Evolutionary conservation across 306 rosid genomes (phyloP).

Genomic region (Cotoneaster glaucophyllus): DNA sequence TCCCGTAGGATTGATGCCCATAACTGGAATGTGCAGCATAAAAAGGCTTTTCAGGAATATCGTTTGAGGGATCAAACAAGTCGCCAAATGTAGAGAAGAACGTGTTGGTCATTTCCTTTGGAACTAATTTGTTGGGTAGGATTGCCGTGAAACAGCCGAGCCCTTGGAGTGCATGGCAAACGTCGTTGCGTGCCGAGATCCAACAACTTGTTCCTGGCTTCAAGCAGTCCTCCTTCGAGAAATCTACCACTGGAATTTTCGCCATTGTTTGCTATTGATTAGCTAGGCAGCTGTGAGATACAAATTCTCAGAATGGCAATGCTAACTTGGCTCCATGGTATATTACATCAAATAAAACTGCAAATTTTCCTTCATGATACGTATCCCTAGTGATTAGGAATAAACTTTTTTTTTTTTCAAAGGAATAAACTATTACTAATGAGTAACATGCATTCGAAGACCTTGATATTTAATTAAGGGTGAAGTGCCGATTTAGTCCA

Average conservation of each 20-base stretch:
- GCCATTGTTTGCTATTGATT: background rate
- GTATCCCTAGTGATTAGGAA: too few species aligned
- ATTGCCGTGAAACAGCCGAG: slow-evolving; percentile 14
- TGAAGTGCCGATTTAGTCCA: too few species aligned
- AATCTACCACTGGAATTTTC: slow-evolving; percentile 1
- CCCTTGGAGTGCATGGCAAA: slow-evolving; percentile 12
- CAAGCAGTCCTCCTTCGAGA: background rate
- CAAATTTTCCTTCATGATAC: too few species aligned
- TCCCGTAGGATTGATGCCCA: slow-evolving; percentile 10
- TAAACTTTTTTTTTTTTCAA: too few species aligned
- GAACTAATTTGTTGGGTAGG: background rate
- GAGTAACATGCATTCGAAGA: too few species aligned
- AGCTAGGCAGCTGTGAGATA: too few species aligned
- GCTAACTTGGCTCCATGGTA: too few species aligned
- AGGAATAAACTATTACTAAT: too few species aligned
- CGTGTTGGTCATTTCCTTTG: background rate
- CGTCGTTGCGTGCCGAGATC: background rate
- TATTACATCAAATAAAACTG: too few species aligned
- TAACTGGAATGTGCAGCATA: background rate
- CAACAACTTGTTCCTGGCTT: background rate
- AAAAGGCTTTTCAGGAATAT: slow-evolving; percentile 19
- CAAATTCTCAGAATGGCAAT: too few species aligned
- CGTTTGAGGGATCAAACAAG: slow-evolving; percentile 5
- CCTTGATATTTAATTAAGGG: too few species aligned
- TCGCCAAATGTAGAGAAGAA: background rate